These are phyloP conservation scores for Leishmania guyanensis DNA, from an alignment of 208 protist genomes.

Conservation along the genomic window DNA sequence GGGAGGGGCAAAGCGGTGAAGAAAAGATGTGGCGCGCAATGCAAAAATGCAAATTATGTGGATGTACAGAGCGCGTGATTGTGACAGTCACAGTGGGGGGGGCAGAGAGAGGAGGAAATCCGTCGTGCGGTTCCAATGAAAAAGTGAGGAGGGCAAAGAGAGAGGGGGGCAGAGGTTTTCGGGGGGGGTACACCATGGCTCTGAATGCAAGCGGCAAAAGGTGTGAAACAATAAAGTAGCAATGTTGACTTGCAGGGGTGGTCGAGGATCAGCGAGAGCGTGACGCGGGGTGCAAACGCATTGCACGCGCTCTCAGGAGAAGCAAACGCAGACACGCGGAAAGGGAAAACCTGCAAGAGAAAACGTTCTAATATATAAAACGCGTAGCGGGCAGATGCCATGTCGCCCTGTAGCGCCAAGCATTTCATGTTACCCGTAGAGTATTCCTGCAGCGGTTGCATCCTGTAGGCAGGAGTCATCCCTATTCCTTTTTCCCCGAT, in stretches of 20 bases:
- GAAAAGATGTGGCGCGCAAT: neutral
- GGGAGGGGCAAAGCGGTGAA: neutral
- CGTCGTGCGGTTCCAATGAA: neutral
- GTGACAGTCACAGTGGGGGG: neutral
- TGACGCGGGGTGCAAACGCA: neutral
- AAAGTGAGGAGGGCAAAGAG: neutral
- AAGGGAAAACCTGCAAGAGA: neutral
- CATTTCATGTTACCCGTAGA: neutral
- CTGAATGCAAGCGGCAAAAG: neutral
- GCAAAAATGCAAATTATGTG: neutral
- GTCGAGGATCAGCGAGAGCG: neutral
- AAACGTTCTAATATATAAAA: neutral
- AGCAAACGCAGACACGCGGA: neutral
- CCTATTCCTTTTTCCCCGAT: neutral
- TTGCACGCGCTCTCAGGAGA: neutral
- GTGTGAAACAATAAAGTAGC: neutral
- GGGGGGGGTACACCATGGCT: neutral
- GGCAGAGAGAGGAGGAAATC: neutral
- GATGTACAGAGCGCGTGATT: neutral
- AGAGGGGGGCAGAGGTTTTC: neutral
- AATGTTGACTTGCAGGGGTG: neutral
- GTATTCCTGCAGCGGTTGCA: neutral
- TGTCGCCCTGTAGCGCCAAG: neutral
- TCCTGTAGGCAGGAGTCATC: neutral
- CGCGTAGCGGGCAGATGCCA: neutral